Base-by-base conservation (phyloP, 2,329 filamentous ascomycete genomes). In the Cladophialophora psammophila region DNA sequence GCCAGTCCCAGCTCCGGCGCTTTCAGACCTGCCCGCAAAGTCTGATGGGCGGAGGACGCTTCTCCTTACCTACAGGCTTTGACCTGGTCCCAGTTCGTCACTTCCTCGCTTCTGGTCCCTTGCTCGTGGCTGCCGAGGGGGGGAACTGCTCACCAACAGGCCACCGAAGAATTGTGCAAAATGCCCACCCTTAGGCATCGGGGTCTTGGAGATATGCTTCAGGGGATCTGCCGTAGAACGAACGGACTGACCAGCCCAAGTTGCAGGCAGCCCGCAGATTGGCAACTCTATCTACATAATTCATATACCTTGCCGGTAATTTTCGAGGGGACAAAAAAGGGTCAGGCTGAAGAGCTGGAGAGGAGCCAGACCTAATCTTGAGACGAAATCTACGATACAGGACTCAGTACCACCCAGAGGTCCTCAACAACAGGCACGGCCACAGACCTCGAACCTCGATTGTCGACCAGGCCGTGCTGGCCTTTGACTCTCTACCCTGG, bases 51-150 rank as follows among this genome's bases (percentile, higher is more conserved):
- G 57, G 50, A 59, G 31, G 50, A 50, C 45, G 45, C 26, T 38
- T 59, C 31, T 52, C 63, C 55, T 45, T 58, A n/a, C n/a, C 38
- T 54, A n/a, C n/a, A 45, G 40, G 45, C 56, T 35, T 60, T 48
- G 36, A 18, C 31, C 31, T 38, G 55, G 32, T 48, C 42, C 13
- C 48, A 36, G 20, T 54, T 59, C 26, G 40, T 59, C 38, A 38
- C 53, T 35, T 34, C 5, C 45, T 60, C 57, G 63, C 56, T 36
- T 34, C 52, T 64, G 38, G 32, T 34, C 35, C 59, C 52, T 53
- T 48, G 60, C 38, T 40, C 32, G 56, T 60, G 64, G 15, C 45
- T 59, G 36, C 52, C 57, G 57, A 68, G 60, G 57, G 57, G 58
- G 66, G 36, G 35, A 59, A 59, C 56, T 59, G 56, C 35, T 45